Evolutionary conservation across 306 rosid genomes (phyloP), one percentile per base, ranked within the genome.

Genomic region (Erythrophleum fordii): DNA sequence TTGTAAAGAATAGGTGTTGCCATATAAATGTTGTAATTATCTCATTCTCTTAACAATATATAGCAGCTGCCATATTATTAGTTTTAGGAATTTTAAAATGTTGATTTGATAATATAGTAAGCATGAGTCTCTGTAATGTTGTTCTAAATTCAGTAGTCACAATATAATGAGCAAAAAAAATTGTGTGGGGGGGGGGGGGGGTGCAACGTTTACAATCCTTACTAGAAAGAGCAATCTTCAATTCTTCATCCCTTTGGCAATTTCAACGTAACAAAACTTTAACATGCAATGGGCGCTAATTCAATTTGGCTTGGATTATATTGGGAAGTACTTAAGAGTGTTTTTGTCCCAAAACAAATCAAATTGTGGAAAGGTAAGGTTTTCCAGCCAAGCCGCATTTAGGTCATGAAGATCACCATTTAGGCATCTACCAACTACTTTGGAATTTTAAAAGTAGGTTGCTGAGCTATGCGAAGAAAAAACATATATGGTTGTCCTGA

Each of bases 381-480:
- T 56, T 22, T 20, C 0, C 13, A n/a, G 11, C 26, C 11, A 52
- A 22, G 73, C 74, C n/a, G 34, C 58, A 74, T 77, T 6, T 0
- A 78, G 53, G 79, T 85, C 64, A 82, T 42, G 68, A 68, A 78
- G n/a, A 25, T 13, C 60, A 55, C 23, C 0, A 18, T 18, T 66
- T 58, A 75, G 60, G 31, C 37, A 11, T 73, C 62, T 46, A 69
- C 73, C 86, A 78, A 78, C 84, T 62, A 62, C 39, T 42, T 74
- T 10, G 55, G 71, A 80, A 71, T 62, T 45, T 64, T 45, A 61
- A 18, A 11, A 79, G 23, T 70, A 62, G 79, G 86, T 78, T 48
- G 70, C 77, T 69, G 26, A 78, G 76, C 82, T 53, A 46, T 16
- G 67, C 2, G 44, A 62, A 75, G 81, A 41, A 70, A 76, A 82